Conservation (phyloP, 768 basidiomycete genomes). For the Lactarius evosmus region DNA sequence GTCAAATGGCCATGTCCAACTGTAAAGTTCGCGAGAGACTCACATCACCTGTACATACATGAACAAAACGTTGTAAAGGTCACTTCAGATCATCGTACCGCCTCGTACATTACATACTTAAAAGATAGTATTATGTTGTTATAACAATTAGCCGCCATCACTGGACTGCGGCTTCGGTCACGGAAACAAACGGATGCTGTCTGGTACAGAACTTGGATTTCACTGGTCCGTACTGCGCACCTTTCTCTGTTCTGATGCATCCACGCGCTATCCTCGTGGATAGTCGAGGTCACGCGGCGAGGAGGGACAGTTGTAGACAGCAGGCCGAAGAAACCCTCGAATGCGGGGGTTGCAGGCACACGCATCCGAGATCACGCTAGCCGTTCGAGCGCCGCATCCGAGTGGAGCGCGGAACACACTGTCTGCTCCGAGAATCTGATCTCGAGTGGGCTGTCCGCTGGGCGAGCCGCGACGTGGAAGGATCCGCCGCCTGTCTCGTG, state of each 20-base stretch:
- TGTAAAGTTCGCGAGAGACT: not conserved
- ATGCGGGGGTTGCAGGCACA: not conserved
- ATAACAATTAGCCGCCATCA: not conserved
- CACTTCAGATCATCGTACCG: not conserved
- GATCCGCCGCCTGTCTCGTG: not conserved
- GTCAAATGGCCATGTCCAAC: not conserved
- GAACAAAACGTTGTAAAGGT: not conserved
- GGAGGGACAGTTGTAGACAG: not conserved
- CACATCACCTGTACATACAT: conserved; percentile 4
- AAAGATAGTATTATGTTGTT: not conserved
- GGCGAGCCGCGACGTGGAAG: not conserved
- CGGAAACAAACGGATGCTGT: not conserved
- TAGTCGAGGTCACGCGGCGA: not conserved
- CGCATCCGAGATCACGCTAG: not conserved
- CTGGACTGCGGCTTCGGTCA: not conserved
- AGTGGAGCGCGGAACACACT: not conserved
- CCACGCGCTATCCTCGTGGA: not conserved
- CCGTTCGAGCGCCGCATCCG: not conserved
- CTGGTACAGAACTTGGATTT: not conserved
- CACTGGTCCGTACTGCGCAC: not conserved
- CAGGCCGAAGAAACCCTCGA: not conserved
- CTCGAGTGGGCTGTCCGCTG: not conserved
- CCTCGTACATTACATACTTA: not conserved
- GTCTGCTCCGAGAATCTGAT: not conserved
- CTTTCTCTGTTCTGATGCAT: not conserved